Percentiles rank a stretch among this genome's conserved stretches.
Evolutionary conservation across 2,329 filamentous ascomycete genomes (phyloP).

Genomic region (Alternaria angustiovoidea): DNA sequence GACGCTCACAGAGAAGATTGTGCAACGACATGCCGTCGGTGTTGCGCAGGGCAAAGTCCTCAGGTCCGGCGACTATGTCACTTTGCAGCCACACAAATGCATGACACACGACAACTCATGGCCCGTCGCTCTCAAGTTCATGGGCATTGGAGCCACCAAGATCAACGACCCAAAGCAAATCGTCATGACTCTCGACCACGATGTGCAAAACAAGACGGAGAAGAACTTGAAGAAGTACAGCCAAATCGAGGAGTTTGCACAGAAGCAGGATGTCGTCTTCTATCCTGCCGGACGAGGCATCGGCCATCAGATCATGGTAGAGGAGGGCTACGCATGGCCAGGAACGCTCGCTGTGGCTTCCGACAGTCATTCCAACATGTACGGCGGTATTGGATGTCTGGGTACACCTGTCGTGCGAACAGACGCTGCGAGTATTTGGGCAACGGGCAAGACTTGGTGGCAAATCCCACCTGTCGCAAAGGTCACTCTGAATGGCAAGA

Average conservation of each 20-base stretch:
- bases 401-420: slow-evolving; percentile 86
- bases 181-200: slow-evolving; percentile 86
- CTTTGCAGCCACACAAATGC: slow-evolving; percentile 72
- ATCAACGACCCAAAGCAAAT: slow-evolving; percentile 76
- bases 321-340: slow-evolving; percentile 86
- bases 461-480: slow-evolving; percentile 85
- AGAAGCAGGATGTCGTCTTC: slow-evolving; percentile 77
- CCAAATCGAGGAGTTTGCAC: slow-evolving; percentile 83
- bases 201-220: slow-evolving; percentile 83
- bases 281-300: slow-evolving; percentile 82
- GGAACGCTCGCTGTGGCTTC: slow-evolving; percentile 82
- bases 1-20: slow-evolving; percentile 91
- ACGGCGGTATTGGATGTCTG: slow-evolving; percentile 79
- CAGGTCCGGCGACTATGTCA: slow-evolving; percentile 83
- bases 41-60: slow-evolving; percentile 78
- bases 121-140: slow-evolving; percentile 80
- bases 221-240: slow-evolving; percentile 83
- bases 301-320: slow-evolving; percentile 91
- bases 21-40: slow-evolving; percentile 81
- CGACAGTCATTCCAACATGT: slow-evolving; percentile 82
- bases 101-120: slow-evolving; percentile 90
- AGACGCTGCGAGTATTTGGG: slow-evolving; percentile 86
- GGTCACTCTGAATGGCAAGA: slow-evolving; percentile 76
- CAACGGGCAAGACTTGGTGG: slow-evolving; percentile 85
- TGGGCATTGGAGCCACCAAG: slow-evolving; percentile 79